Evolutionary conservation across 257 asterid genomes (phyloP).

Genomic region (Fraxinus americana): DNA sequence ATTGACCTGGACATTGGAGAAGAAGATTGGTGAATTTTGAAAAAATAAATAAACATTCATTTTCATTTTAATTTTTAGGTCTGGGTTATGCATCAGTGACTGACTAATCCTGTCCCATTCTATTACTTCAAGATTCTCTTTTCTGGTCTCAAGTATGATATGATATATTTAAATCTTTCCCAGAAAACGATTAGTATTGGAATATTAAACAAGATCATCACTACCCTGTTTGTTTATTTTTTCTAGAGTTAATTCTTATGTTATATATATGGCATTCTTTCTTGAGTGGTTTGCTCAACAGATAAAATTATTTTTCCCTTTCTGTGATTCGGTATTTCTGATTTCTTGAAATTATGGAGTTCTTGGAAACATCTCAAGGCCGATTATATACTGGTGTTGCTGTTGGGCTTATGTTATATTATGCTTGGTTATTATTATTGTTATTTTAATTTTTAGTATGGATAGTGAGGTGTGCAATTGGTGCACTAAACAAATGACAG

Average conservation of each 20-base stretch:
- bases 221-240: slow-evolving; percentile 5
- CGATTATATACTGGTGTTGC: slow-evolving; percentile 60
- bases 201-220: slow-evolving; percentile 18
- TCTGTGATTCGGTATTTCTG: slow-evolving; percentile 26
- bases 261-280: slow-evolving; percentile 9
- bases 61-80: neutral
- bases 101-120: neutral
- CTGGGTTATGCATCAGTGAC: neutral
- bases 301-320: neutral
- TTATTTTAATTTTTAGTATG: too few relatives aligned
- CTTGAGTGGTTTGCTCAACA: slow-evolving; percentile 3
- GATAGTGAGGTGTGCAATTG: too few relatives aligned
- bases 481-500: too few relatives aligned
- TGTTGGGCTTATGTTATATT: slow-evolving; percentile 62
- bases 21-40: neutral
- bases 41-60: neutral
- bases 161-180: neutral
- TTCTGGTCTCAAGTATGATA: slow-evolving; percentile 28
- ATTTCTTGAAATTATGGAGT: slow-evolving; percentile 55
- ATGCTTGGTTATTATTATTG: too few relatives aligned
- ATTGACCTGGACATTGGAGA: neutral
- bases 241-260: slow-evolving; percentile 7
- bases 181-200: slow-evolving; percentile 21
- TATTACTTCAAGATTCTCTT: slow-evolving; percentile 21
- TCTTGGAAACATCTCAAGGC: slow-evolving; percentile 68